A percentile compares a stretch with the other conserved stretches of the same genome.
Evolutionary conservation across 495 filamentous ascomycete species (phyloP).

Genomic region (Talaromyces proteolyticus): DNA sequence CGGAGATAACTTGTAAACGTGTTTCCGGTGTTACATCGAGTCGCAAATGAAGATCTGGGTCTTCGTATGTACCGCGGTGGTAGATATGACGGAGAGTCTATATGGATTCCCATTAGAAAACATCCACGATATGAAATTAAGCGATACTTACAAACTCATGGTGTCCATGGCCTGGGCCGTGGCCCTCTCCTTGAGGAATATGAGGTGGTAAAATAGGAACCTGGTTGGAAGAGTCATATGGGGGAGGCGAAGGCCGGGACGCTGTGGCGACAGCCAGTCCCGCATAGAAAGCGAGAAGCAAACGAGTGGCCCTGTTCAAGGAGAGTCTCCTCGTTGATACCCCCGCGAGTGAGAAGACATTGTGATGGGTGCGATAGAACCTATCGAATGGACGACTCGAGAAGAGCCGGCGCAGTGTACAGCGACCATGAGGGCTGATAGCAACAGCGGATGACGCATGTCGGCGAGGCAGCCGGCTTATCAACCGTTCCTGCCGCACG

Average conservation of each 20-base stretch:
- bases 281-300: constrained; percentile 83
- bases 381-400: neutral
- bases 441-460: neutral
- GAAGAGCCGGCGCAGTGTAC: neutral
- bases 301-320: constrained; percentile 60
- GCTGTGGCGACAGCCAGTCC: constrained; percentile 8
- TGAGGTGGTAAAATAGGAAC: constrained; percentile 4
- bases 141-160: constrained; percentile 7
- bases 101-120: neutral
- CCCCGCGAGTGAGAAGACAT: neutral
- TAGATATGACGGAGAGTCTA: constrained; percentile 85
- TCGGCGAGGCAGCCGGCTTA: neutral
- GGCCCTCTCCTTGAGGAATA: constrained; percentile 1
- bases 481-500: too few relatives aligned
- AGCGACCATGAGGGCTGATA: neutral
- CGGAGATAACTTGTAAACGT: constrained; percentile 55
- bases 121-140: neutral
- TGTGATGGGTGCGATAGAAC: neutral
- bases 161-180: neutral
- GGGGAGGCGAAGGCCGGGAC: neutral
- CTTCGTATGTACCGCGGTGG: constrained; percentile 72
- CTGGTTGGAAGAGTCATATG: constrained; percentile 1
- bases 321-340: constrained; percentile 31
- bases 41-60: constrained; percentile 68
- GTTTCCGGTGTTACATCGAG: constrained; percentile 65